Percentiles rank a stretch among this genome's conserved stretches.
Evolutionary conservation across 305 asterid genomes (phyloP).

Genomic region (Fraxinus sp.): DNA sequence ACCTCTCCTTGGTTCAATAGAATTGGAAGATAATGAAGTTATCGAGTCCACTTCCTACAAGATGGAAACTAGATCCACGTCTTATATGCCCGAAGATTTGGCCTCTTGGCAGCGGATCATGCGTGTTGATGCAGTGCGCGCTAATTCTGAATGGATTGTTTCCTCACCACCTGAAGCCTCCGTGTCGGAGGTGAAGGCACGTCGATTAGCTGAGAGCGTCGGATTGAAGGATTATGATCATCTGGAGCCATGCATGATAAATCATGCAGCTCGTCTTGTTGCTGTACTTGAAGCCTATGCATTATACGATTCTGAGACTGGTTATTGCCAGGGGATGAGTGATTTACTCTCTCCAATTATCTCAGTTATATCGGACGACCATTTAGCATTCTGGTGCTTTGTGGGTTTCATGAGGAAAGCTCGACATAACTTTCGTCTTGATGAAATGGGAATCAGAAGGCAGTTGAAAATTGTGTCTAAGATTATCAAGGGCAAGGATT

Average conservation of each 20-base stretch:
- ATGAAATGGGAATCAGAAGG: constrained; percentile 68
- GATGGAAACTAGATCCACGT: constrained; percentile 32
- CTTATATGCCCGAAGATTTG: constrained; percentile 58
- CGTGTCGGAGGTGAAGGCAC: constrained; percentile 61
- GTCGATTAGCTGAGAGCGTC: constrained; percentile 52
- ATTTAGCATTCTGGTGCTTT: constrained; percentile 74
- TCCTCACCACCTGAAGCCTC: constrained; percentile 75
- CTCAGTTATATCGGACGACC: constrained; percentile 65
- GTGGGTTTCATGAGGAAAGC: constrained; percentile 86
- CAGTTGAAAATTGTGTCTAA: constrained; percentile 60
- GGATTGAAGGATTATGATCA: constrained; percentile 63
- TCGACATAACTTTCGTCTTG: constrained; percentile 74
- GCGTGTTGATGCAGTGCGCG: constrained; percentile 82
- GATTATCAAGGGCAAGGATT: constrained; percentile 64
- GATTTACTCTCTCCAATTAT: constrained; percentile 77
- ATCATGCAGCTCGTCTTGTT: constrained; percentile 73
- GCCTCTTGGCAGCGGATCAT: constrained; percentile 85
- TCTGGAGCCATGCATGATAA: constrained; percentile 64
- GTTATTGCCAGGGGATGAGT: constrained; percentile 87
- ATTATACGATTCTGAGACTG: constrained; percentile 60
- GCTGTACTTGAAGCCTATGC: constrained; percentile 76
- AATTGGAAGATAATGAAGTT: constrained; percentile 36
- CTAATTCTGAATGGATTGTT: constrained; percentile 65
- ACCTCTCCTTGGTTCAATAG: constrained; percentile 47
- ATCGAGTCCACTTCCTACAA: constrained; percentile 31